phyloP scores from a whole-genome alignment of 2,329 filamentous ascomycete genomes.

The Alternaria sp. region DNA sequence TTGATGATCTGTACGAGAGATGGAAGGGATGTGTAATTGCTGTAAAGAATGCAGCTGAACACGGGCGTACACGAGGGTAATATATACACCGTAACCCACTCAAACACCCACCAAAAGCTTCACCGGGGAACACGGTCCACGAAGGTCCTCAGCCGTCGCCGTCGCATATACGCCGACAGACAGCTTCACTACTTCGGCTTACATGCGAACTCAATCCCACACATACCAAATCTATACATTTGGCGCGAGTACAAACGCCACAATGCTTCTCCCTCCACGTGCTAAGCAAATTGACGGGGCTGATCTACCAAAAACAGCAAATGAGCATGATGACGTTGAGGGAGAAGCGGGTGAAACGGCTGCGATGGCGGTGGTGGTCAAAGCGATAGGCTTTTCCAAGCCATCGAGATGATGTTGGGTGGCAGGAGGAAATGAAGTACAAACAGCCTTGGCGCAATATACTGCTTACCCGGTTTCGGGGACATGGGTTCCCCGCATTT shows the following conservation, averaged over 20 bases:
- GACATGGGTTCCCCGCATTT: background rate
- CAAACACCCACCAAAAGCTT: background rate
- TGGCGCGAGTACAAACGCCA: background rate
- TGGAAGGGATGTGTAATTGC: background rate
- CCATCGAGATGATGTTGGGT: background rate
- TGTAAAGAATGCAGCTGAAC: background rate
- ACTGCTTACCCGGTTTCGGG: background rate
- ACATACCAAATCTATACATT: background rate
- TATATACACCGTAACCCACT: background rate
- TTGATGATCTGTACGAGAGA: background rate
- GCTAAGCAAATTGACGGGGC: background rate
- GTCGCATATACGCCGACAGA: background rate
- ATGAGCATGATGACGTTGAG: background rate
- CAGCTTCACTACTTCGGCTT: background rate
- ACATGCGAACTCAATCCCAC: background rate
- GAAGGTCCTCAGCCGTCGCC: background rate
- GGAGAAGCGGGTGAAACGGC: background rate
- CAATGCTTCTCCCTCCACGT: background rate
- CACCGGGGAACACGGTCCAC: background rate
- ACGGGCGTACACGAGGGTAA: background rate
- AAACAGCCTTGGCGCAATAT: background rate
- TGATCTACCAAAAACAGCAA: background rate
- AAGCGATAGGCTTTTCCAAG: background rate
- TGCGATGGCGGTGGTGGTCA: background rate
- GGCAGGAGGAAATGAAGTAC: background rate